phyloP scores from a whole-genome alignment of 2,329 filamentous ascomycete species.

The Aspergillus fijiensis region DNA sequence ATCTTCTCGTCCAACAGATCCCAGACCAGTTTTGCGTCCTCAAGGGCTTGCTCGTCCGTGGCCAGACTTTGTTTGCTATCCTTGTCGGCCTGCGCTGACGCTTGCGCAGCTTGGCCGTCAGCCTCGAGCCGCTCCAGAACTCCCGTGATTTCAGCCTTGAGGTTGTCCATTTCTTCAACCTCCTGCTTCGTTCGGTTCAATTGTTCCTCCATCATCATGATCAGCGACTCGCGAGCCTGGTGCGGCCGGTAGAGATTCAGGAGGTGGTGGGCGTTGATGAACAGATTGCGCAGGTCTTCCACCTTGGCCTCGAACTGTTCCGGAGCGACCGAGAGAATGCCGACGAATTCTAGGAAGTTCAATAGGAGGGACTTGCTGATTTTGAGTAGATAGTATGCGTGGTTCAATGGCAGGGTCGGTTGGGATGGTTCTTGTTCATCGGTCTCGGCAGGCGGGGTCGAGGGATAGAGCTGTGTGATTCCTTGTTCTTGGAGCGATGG shows the following conservation, averaged over 20 bases:
- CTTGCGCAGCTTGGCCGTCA: constrained; percentile 28
- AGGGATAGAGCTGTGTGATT: constrained; percentile 68
- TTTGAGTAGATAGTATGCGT: constrained; percentile 65
- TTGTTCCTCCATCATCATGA: constrained; percentile 83
- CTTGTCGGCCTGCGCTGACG: constrained; percentile 7
- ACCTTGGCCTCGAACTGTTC: constrained; percentile 69
- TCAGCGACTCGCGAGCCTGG: constrained; percentile 84
- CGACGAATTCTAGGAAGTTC: constrained; percentile 83
- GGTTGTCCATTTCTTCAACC: constrained; percentile 71
- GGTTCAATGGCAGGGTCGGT: constrained; percentile 47
- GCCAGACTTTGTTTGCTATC: constrained; percentile 10
- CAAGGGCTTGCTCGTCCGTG: constrained; percentile 21
- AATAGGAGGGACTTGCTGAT: constrained; percentile 82
- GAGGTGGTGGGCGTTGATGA: constrained; percentile 89
- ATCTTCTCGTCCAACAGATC: constrained; percentile 38
- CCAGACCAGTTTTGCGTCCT: constrained; percentile 40
- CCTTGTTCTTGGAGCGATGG: constrained; percentile 68
- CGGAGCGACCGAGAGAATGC: constrained; percentile 67
- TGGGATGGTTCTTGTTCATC: constrained; percentile 48
- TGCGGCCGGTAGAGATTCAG: constrained; percentile 94
- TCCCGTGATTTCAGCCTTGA: constrained; percentile 65
- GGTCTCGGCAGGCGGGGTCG: constrained; percentile 52
- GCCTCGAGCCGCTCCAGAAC: constrained; percentile 37
- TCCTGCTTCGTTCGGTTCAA: constrained; percentile 71
- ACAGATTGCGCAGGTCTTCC: constrained; percentile 73